A percentile compares a stretch with the other conserved stretches of the same genome.
phyloP scores from a whole-genome alignment of 2,329 filamentous ascomycete genomes.

The Stemphylium beticola region DNA sequence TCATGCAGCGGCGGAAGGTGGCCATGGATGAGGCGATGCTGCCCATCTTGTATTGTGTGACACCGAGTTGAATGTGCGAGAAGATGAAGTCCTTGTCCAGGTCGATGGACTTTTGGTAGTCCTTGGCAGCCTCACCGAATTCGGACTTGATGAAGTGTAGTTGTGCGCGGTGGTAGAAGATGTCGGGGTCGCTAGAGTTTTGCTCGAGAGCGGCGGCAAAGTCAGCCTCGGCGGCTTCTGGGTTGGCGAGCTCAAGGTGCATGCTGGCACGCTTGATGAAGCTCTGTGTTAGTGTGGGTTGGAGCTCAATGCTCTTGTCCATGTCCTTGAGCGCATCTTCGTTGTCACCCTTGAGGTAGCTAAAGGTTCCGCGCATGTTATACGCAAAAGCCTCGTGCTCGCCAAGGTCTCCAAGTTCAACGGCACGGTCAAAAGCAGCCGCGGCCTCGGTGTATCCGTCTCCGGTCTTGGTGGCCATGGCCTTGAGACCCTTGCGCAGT shows the following conservation, averaged over 20 bases:
- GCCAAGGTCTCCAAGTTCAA: slow-evolving; percentile 80
- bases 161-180: slow-evolving; percentile 98
- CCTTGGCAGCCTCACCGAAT: slow-evolving; percentile 90
- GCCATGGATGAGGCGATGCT: slow-evolving; percentile 98
- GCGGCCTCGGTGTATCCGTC: slow-evolving; percentile 92
- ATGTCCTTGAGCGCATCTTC: slow-evolving; percentile 82
- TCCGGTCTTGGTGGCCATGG: slow-evolving; percentile 83
- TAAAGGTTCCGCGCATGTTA: slow-evolving; percentile 96
- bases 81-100: slow-evolving; percentile 97
- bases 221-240: slow-evolving; percentile 84
- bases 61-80: slow-evolving; percentile 98
- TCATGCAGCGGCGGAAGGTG: slow-evolving; percentile 95
- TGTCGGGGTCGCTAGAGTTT: slow-evolving; percentile 89
- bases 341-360: slow-evolving; percentile 89
- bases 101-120: slow-evolving; percentile 99
- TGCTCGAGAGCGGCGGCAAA: slow-evolving; percentile 85
- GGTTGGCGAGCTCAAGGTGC: slow-evolving; percentile 88
- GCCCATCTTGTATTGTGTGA: slow-evolving; percentile 99
- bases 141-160: slow-evolving; percentile 97
- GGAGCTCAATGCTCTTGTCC: slow-evolving; percentile 89
- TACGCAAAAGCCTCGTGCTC: slow-evolving; percentile 89
- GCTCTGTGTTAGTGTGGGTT: slow-evolving; percentile 88
- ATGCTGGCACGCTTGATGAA: slow-evolving; percentile 99
- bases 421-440: slow-evolving; percentile 82
- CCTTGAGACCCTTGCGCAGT: slow-evolving; percentile 80